Evolutionary conservation across 257 asterid genomes (phyloP).

Genomic region (Craterostigma plantagineum): DNA sequence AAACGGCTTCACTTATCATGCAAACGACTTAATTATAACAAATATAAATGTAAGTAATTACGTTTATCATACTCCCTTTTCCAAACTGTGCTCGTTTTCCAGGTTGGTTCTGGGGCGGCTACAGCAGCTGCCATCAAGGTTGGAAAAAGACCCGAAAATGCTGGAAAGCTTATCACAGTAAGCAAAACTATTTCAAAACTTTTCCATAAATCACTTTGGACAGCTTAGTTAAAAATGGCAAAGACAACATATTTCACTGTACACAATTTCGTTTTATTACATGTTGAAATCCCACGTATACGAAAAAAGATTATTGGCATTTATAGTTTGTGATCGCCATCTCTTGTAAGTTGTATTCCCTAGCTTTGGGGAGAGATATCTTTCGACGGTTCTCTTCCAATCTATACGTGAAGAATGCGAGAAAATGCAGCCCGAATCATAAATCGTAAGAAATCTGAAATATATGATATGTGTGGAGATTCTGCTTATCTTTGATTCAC

Average conservation of each 20-base stretch:
- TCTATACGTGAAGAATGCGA: constrained; percentile 25
- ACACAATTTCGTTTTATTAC: too few species aligned
- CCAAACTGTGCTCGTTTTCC: neutral
- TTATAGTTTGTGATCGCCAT: neutral
- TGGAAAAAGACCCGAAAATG: constrained; percentile 31
- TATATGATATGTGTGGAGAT: too few species aligned
- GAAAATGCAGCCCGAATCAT: constrained; percentile 20
- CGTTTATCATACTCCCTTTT: too few species aligned
- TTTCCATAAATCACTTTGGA: neutral
- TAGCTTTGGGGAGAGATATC: constrained; percentile 45
- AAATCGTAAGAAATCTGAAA: too few species aligned
- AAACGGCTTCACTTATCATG: too few species aligned
- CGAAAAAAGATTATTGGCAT: too few species aligned
- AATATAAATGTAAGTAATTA: too few species aligned
- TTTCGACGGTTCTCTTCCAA: constrained; percentile 39
- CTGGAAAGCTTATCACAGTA: constrained; percentile 40
- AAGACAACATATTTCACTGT: neutral
- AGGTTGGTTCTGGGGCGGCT: constrained; percentile 61
- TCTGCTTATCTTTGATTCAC: too few species aligned
- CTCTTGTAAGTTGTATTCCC: constrained; percentile 29
- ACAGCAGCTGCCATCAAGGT: constrained; percentile 38
- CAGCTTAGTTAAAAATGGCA: neutral
- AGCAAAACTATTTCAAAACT: constrained; percentile 5
- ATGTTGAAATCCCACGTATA: too few species aligned
- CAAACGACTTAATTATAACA: too few species aligned